Evolutionary conservation across 129 eudicot species (phyloP), one percentile per base, ranked within the genome.

Genomic region (Sambucus nigra): DNA sequence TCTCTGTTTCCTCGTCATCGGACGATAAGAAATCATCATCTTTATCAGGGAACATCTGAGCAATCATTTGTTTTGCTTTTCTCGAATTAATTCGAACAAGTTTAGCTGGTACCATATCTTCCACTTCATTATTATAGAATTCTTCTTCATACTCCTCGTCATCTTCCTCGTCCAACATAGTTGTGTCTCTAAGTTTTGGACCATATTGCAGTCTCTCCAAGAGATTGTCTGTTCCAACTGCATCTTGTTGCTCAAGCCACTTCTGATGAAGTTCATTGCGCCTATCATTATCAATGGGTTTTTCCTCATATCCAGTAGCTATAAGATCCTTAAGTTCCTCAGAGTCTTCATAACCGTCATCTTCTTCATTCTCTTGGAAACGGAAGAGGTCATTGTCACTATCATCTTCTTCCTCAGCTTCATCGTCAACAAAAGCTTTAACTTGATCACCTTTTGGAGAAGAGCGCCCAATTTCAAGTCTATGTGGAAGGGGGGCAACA

Each of bases 231-330:
- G 97, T 88, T 55, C 94, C 97, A 47, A 85, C 87, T 25, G 81
- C 94, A 73, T 88, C 97, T 70, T 84, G 87, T 69, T 84, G 94
- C 72, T 84, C 76, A 57, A 88, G 92, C 97, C 97, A 88, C 74
- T 78, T 84, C 41, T 88, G 92, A 61, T 88, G 97, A 71, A 88
- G 97, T 73, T 84, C 97, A 57, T 84, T 69, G 27, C 97, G 84
- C 39, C 64, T 74, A 65, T 80, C 88, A 15, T 65, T 47, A 33
- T 88, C 94, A 44, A 61, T 49, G 64, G 85, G 79, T 51, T 55
- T 70, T 62, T 88, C 97, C 68, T 75, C 53, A 55, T 64, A 88
- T 25, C 72, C 82, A 33, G 92, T 78, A 48, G 70, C 97, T 53
- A 88, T 80, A 68, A 84, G 70, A 35, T 84, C 80, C 51, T 65